A percentile compares a stretch with the other conserved stretches of the same genome.
phyloP scores from a whole-genome alignment of 2,329 filamentous ascomycete species.

The Clonostachys rosea region DNA sequence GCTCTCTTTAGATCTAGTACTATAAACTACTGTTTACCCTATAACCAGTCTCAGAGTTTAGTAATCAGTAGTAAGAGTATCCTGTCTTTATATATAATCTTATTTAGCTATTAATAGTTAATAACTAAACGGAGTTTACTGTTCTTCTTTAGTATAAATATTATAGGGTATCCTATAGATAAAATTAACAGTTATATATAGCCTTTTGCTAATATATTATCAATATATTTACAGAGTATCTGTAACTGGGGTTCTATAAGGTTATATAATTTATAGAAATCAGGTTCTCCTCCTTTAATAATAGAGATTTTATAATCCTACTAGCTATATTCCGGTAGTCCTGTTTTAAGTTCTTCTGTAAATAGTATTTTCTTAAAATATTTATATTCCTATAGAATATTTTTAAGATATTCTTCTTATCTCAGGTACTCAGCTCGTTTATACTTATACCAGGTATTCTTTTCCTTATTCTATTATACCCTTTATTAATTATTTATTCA shows the following conservation, averaged over 20 bases:
- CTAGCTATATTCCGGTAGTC: no score
- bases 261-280: no score
- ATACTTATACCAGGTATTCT: background rate
- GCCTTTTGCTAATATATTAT: no score
- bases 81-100: constrained; percentile 15
- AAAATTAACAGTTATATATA: constrained; percentile 7
- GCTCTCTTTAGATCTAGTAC: constrained; percentile 8
- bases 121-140: constrained; percentile 12
- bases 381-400: constrained; percentile 1
- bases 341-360: background rate
- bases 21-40: constrained; percentile 6
- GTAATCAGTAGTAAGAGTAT: constrained; percentile 14
- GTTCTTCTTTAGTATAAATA: constrained; percentile 13
- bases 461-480: background rate
- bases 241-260: no score
- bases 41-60: constrained; percentile 12
- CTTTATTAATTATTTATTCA: background rate
- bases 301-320: no score
- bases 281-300: no score
- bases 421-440: background rate
- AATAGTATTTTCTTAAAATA: constrained; percentile 3
- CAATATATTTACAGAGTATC: no score
- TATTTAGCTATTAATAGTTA: constrained; percentile 17
- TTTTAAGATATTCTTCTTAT: background rate
- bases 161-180: constrained; percentile 1